phyloP scores from a whole-genome alignment of 2,329 filamentous ascomycete species.

The Dothideomycetidae sp. region DNA sequence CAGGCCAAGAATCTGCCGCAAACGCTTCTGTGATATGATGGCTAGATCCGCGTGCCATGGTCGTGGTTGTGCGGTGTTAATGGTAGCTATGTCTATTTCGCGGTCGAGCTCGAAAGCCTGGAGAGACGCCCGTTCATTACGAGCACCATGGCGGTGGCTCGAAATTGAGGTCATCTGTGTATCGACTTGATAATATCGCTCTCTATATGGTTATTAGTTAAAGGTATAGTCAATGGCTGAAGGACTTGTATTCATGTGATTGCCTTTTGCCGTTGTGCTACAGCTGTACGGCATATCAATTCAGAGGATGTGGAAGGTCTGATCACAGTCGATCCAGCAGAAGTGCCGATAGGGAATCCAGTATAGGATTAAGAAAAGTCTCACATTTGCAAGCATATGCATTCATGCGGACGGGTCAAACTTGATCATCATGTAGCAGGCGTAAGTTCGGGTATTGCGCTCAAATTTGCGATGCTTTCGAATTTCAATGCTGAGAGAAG shows the following conservation, averaged over 20 bases:
- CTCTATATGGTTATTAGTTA: too few species aligned
- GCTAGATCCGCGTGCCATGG: slow-evolving; percentile 20
- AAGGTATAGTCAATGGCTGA: neutral
- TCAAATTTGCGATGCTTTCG: too few species aligned
- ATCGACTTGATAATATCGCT: too few species aligned
- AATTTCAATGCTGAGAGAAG: too few species aligned
- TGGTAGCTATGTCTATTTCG: slow-evolving; percentile 21
- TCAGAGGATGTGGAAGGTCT: neutral
- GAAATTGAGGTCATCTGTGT: neutral
- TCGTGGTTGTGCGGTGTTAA: slow-evolving; percentile 22
- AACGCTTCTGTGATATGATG: slow-evolving; percentile 21
- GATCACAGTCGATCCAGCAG: neutral
- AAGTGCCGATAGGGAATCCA: too few species aligned
- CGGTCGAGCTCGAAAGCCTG: slow-evolving; percentile 16
- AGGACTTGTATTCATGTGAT: neutral
- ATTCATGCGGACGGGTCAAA: too few species aligned
- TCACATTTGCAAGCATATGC: too few species aligned
- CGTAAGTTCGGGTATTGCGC: too few species aligned
- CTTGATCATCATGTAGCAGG: too few species aligned
- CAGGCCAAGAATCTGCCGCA: slow-evolving; percentile 27
- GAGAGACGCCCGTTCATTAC: slow-evolving; percentile 15
- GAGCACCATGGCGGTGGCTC: neutral
- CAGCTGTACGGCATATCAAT: neutral
- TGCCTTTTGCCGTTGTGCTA: neutral
- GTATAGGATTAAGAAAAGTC: too few species aligned